Evolutionary conservation across 2,329 filamentous ascomycete genomes (phyloP), one percentile per base, ranked within the genome.

Genomic region (Monosporascus sp.): DNA sequence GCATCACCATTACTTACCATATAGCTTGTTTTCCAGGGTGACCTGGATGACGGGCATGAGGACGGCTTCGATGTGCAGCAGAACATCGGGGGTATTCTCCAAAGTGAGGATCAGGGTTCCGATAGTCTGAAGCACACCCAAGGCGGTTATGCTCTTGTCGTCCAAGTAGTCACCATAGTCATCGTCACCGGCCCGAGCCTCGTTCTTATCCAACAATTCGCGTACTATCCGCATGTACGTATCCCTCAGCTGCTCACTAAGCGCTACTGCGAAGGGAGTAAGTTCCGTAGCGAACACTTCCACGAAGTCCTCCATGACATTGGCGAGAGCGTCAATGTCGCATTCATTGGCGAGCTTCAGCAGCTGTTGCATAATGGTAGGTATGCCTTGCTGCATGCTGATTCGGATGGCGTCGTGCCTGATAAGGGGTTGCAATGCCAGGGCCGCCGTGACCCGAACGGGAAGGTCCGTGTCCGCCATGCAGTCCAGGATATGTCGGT

Each of bases 301-400:
- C 46, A 99, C 94, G 67, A 99, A 99, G 67, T 99, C 94, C 72
- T 99, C 94, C 94, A 99, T 99, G 39, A 99, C 94, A 66, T 97
- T 97, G 22, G 94, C 93, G 41, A 99, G 79, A 5, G 94, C 92
- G 71, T 99, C 94, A 48, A 99, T 93, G 67, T 99, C 94, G 54
- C 95, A 94, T 73, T 99, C 94, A 67, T 99, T 99, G 27, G 94
- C 93, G 53, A 99, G 78, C 75, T 97, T 97, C 51, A 99, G 80
- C 15, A 99, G 81, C 72, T 99, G 93, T 74, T 97, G 95, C 94
- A 99, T 99, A 66, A 99, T 97, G 65, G 96, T 95, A 17, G 94
- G 92, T 61, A 99, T 99, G 70, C 92, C 97, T 66, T 92, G 86
- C 73, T 97, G 92, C 94, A 99, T 97, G 72, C 89, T 94, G 41